Percentiles rank a stretch among this genome's conserved stretches.
These are phyloP conservation scores for Sanghuangporus baumii DNA, from an alignment of 1,284 basidiomycete species.

Conservation along the genomic window DNA sequence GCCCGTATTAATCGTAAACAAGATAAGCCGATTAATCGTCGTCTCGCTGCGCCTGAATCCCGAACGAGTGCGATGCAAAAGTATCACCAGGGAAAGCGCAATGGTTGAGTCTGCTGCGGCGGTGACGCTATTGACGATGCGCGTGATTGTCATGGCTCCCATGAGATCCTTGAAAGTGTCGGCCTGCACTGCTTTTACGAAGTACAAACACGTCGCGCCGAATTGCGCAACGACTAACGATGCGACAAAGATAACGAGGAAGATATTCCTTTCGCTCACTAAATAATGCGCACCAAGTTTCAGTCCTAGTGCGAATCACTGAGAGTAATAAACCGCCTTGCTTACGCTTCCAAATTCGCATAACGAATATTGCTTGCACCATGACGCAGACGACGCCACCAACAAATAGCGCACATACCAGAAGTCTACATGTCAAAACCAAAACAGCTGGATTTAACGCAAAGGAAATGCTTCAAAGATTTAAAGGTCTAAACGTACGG, in stretches of 20 bases:
- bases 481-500: neutral
- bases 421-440: neutral
- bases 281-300: neutral
- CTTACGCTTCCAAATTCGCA: slow-evolving; percentile 9
- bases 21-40: slow-evolving; percentile 14
- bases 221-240: slow-evolving; percentile 3
- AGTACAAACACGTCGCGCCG: slow-evolving; percentile 3
- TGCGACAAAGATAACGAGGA: neutral
- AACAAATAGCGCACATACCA: neutral
- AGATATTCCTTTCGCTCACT: slow-evolving; percentile 16
- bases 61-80: slow-evolving; percentile 10
- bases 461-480: neutral
- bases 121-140: slow-evolving; percentile 9
- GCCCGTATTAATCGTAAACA: slow-evolving; percentile 18
- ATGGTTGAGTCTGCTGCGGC: slow-evolving; percentile 11
- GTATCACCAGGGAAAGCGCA: slow-evolving; percentile 6
- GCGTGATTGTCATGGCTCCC: slow-evolving; percentile 1
- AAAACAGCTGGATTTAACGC: neutral
- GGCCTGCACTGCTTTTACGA: neutral
- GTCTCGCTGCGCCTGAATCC: neutral
- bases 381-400: slow-evolving; percentile 3
- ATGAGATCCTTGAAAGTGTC: neutral
- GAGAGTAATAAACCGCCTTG: neutral
- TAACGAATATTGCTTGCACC: slow-evolving; percentile 7
- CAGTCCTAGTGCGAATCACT: neutral